These are phyloP conservation scores for Botrytis fabae DNA, from an alignment of 2,329 filamentous ascomycete species.

Conservation along the genomic window DNA sequence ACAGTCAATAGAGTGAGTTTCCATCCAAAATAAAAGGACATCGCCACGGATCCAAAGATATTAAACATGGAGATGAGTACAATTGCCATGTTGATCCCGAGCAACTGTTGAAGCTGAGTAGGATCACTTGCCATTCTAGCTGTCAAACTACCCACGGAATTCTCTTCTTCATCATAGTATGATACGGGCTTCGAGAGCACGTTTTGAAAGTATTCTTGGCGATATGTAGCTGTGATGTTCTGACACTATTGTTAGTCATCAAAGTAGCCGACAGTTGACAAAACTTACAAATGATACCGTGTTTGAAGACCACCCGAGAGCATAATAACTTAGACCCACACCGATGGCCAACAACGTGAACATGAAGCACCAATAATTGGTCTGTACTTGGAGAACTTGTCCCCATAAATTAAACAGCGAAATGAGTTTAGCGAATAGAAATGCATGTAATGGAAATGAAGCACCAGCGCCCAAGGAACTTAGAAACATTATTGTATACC, in stretches of 20 bases:
- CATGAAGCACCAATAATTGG: conserved; percentile 52
- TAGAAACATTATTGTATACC: conserved; percentile 12
- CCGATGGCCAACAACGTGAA: conserved; percentile 49
- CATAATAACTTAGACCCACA: conserved; percentile 42
- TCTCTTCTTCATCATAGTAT: conserved; percentile 48
- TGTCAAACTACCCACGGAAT: conserved; percentile 50
- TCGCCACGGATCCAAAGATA: conserved; percentile 62
- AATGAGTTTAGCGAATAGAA: conserved; percentile 41
- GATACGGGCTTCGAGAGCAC: conserved; percentile 46
- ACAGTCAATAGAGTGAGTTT: conserved; percentile 69
- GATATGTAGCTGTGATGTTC: conserved; percentile 43
- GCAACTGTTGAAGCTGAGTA: conserved; percentile 51
- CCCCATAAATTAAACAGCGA: conserved; percentile 31
- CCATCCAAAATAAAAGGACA: conserved; percentile 74
- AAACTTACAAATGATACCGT: conserved; percentile 41
- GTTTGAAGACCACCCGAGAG: conserved; percentile 45
- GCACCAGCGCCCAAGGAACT: conserved; percentile 16
- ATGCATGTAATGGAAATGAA: conserved; percentile 44
- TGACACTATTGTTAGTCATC: conserved; percentile 21
- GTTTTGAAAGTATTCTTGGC: conserved; percentile 48
- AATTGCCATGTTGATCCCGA: conserved; percentile 53
- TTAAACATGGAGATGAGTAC: conserved; percentile 66
- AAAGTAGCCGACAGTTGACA: too few species aligned
- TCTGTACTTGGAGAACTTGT: conserved; percentile 33
- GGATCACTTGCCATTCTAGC: conserved; percentile 50